Evolutionary conservation across 2,329 filamentous ascomycete species (phyloP), one percentile per base, ranked within the genome.

Genomic region (Colletotrichum sp.): DNA sequence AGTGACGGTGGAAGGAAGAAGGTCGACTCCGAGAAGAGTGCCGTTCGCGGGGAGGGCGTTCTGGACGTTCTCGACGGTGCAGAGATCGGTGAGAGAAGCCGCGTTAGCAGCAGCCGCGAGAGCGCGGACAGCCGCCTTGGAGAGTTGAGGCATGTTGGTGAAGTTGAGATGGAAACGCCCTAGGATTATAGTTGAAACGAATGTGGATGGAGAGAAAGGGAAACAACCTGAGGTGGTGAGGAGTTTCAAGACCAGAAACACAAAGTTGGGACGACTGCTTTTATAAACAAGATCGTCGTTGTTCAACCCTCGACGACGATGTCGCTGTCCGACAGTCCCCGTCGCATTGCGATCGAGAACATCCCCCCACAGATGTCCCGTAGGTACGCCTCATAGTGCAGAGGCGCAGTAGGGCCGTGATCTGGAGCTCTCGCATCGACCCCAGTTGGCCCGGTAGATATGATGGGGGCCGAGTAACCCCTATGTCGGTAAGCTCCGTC

Each of bases 21-120:
- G 78, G 10, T 79, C 79, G 75, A 82, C 78, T 8, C 78, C 80
- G 7, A 80, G 78, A 10, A 79, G 79, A 30, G 81, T 78, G 24
- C 79, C 77, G 48, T 69, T 76, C 16, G 78, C 55, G 8, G 79
- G 80, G 2, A 81, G 74, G 13, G 79, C 75, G 14, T 77, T 64
- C 59, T 79, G 74, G 24, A 80, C 76, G 30, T 79, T 77, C 28
- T 79, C 76, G 13, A 72, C 73, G 12, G 74, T 78, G 65, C 79
- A 80, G 36, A 81, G 56, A 59, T 79, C 76, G 16, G 71, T 24
- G 28, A 80, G 77, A 13, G 76, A 77, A 38, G 79, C 62, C 6
- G 74, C 76, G 32, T 70, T 74, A 13, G 71, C 76, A 14, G 77
- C 68, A 18, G 76, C 76, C n/a, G 69, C 61, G 13, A 70, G 32